Evolutionary conservation across 2,329 filamentous ascomycete species (phyloP), one percentile per base, ranked within the genome.

Genomic region (Paracoccidioides lutzii): DNA sequence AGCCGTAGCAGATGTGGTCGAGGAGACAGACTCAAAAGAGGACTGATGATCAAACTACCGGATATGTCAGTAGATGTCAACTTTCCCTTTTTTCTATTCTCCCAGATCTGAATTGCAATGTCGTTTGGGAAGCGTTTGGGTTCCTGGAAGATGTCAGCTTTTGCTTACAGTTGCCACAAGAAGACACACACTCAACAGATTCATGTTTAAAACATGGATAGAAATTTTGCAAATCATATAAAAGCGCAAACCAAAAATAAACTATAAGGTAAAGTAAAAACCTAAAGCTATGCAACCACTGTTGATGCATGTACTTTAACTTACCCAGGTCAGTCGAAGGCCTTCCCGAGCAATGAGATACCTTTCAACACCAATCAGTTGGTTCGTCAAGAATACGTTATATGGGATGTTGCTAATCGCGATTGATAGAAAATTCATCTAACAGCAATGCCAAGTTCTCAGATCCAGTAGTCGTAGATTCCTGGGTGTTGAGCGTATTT

Each of bases 331-430:
- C 53, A 70, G 69, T 37, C 65, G 65, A 72, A 33, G 59, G 7
- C 66, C 69, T 55, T 68, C 65, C 70, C 69, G 71, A 38, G 70
- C 69, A 58, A 73, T 69, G 33, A 72, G 61, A 60, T 71, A 73
- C 51, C 68, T 62, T 15, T 61, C 60, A 46, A 62, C 56, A 37
- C 51, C 68, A 61, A 22, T 61, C 60, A 46, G 62, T 57, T 33
- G 63, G 64, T 60, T 73, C 69, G 59, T 66, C 66, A 55, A 71
- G 62, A 50, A 71, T 71, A 57, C 63, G 63, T 53, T 69, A 69
- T 44, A 70, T 69, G 55, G 62, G 63, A 58, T 62, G 70, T 61
- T 71, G 67, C 57, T 65, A 62, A 45, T 67, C 64, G n/a, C 54
- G 61, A 49, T 64, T 48, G 35, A 50, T 49, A 54, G 57, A 54